Base-by-base conservation (phyloP, 305 asterid species). In the Rubia balearica region DNA sequence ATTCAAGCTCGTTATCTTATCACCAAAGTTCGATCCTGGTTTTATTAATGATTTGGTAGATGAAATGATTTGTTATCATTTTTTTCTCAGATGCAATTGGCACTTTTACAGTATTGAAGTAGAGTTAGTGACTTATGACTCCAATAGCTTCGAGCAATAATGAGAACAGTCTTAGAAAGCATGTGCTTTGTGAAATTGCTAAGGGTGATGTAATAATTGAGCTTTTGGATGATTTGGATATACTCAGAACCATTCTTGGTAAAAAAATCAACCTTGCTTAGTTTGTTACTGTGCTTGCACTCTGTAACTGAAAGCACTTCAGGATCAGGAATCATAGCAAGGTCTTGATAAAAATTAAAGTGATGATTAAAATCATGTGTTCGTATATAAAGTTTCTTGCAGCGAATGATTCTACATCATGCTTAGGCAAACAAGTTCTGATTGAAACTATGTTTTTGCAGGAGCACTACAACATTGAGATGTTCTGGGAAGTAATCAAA, bases 401-500 rank as follows among this genome's bases (percentile, higher is more conserved):
- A n/a, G 19, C 10, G 33, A n/a, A 40, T 45, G 70, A 7, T 46
- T 42, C 22, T 45, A 46, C 42, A 45, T 45, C 51, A 27, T 24
- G 42, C 21, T 64, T 7, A 19, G n/a, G 69, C 22, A 49, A 8
- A 0, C 24, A 13, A 46, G 45, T 40, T 57, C 30, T n/a, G 5
- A 27, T 10, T 17, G 36, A 10, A 81, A 73, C 61, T 43, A 19
- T 67, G 66, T 69, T 78, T 80, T 78, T 78, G 73, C 96, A 94
- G 99, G 96, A 87, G 69, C 99, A 94, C 79, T 91, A 94, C 81
- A 96, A 87, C 60, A 83, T 91, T n/a, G 80, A 86, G 79, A 88
- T 88, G 91, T 91, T 94, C 82, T 94, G 99, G 99, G 96, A 88
- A 79, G 95, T 94, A 62, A 78, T 94, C 73, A 80, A 88, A 79